Evolutionary conservation across 257 asterid genomes (phyloP).

Genomic region (Solanum megistacrolobum): DNA sequence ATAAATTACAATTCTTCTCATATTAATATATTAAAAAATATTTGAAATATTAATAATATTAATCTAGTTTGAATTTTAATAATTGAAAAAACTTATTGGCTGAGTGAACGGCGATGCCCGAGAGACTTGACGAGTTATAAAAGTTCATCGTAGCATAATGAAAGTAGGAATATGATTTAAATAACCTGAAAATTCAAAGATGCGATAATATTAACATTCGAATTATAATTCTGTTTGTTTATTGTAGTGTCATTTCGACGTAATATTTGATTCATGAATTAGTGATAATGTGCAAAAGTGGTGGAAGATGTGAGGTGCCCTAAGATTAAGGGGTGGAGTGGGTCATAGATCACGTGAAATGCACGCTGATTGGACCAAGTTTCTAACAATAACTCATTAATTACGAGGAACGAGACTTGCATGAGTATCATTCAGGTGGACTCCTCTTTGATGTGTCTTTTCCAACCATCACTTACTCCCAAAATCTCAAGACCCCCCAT

Average conservation of each 20-base stretch:
- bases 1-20: too few relatives aligned
- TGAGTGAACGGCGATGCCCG: not conserved
- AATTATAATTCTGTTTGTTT: not conserved
- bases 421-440: slow-evolving; percentile 4
- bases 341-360: slow-evolving; percentile 47
- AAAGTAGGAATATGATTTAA: not conserved
- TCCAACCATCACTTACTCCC: not conserved
- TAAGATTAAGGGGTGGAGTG: slow-evolving; percentile 32
- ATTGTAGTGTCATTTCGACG: not conserved
- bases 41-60: not conserved
- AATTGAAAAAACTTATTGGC: not conserved
- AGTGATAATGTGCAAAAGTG: not conserved
- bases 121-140: not conserved
- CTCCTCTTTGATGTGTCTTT: not conserved
- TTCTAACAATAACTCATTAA: not conserved
- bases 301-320: slow-evolving; percentile 17
- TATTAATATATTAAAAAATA: not conserved
- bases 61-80: not conserved
- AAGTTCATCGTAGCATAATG: not conserved
- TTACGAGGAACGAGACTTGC: not conserved
- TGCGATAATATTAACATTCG: not conserved
- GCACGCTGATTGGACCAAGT: not conserved
- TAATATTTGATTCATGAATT: not conserved
- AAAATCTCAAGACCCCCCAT: not conserved
- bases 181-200: not conserved